Conservation (phyloP, 116 monocot species). For the Posidonia oceanica region DNA sequence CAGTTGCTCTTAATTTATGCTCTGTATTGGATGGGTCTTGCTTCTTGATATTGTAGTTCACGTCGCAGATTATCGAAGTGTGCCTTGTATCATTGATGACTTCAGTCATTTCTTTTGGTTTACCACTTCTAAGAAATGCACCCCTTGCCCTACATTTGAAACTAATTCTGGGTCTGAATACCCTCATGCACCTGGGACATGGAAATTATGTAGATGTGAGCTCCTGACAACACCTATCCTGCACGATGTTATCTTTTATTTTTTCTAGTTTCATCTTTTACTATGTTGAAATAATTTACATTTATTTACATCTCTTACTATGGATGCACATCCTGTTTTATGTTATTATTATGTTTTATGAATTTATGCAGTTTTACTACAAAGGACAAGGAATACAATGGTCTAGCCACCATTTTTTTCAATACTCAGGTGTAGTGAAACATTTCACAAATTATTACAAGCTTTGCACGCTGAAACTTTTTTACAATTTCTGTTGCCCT, state of each 20-base stretch:
- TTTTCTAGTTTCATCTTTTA: background rate
- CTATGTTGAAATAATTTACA: background rate
- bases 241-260: background rate
- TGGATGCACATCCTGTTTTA: background rate
- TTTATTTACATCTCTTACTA: background rate
- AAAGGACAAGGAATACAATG: constrained; percentile 92
- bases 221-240: background rate
- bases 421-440: constrained; percentile 72
- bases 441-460: background rate
- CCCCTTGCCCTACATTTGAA: constrained; percentile 71
- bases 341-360: background rate
- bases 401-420: constrained; percentile 97
- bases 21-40: background rate
- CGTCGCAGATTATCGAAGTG: constrained; percentile 74
- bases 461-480: background rate
- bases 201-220: constrained; percentile 95
- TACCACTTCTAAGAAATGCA: constrained; percentile 94
- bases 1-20: background rate
- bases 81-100: constrained; percentile 85
- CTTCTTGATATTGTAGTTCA: background rate
- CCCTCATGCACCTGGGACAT: constrained; percentile 93
- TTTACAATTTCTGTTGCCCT: background rate
- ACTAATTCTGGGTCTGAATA: constrained; percentile 76
- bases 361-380: constrained; percentile 89
- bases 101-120: constrained; percentile 82